These are phyloP conservation scores for Gynostemma pentaphyllum DNA, from an alignment of 306 rosid genomes.

Conservation along the genomic window DNA sequence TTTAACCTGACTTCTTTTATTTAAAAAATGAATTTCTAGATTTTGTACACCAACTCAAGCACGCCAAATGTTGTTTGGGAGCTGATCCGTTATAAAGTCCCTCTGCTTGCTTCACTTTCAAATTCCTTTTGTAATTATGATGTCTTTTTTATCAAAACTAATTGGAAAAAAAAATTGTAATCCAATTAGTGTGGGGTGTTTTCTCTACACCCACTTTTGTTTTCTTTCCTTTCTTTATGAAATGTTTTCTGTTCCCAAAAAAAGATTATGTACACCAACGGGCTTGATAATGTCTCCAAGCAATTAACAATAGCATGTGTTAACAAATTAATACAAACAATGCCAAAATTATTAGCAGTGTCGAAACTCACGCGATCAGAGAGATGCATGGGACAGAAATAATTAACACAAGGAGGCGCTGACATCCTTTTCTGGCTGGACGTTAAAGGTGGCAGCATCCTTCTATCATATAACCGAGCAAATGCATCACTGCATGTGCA, in stretches of 20 bases:
- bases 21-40: background rate
- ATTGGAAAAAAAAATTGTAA: too few relatives aligned
- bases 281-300: background rate
- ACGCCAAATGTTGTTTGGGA: too few relatives aligned
- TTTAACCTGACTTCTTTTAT: too few relatives aligned
- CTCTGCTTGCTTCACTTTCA: too few relatives aligned
- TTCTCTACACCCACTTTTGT: too few relatives aligned
- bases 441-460: conserved; percentile 82
- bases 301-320: background rate
- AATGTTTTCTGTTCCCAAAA: too few relatives aligned
- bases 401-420: conserved; percentile 89
- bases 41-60: background rate
- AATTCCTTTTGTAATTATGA: too few relatives aligned
- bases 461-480: conserved; percentile 94
- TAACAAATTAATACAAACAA: background rate
- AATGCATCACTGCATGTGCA: conserved; percentile 80
- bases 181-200: too few relatives aligned
- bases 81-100: too few relatives aligned
- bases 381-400: conserved; percentile 97
- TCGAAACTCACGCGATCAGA: conserved; percentile 70
- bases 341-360: conserved; percentile 8
- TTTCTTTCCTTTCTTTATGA: too few relatives aligned
- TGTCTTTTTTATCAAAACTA: too few relatives aligned
- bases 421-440: conserved; percentile 61
- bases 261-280: background rate